Evolutionary conservation across 305 asterid genomes (phyloP), one percentile per base, ranked within the genome.

Genomic region (Fraxinus platypoda): DNA sequence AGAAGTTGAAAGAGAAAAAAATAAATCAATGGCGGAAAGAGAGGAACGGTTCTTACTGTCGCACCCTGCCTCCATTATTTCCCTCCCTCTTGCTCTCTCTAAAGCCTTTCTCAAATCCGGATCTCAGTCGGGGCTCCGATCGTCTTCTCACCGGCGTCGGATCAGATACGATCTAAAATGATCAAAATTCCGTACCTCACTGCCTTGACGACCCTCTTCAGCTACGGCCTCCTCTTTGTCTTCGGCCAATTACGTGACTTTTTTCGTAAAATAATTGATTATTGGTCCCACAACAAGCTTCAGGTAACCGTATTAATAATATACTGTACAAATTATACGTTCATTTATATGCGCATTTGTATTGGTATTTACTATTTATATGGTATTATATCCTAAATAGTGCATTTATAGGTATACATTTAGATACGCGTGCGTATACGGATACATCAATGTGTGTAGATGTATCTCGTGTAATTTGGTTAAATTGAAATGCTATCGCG

Each of bases 231-330:
- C 73, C 97, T 97, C 85, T 97, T 97, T 86, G 97, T 90, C 4
- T 97, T 97, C 74, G 99, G 98, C 77, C 98, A 97, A 89, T 81
- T 97, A 76, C 97, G 98, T 19, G 99, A 97, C 85, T 92, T 93
- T 80, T 95, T 95, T 82, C 91, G 98, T 38, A 95, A 89, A 85
- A 83, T 89, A 71, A 1, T 90, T 74, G 98, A 93, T 89, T 91
- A 94, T 95, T 95, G 93, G 90, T 87, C 93, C 62, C 84, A 89
- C 80, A 91, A 88, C 92, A 90, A 70, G 85, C 95, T 97, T 54
- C 95, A 95, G 97, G 98, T 93, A 77, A 54, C 19, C 77, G 0
- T 30, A 26, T 23, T 72, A 13, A 26, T 26, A 23, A 4, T 71
- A 13, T 54, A 0, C 2, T 59, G 0, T 76, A 57, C 2, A 41